Conservation (phyloP, 371 early-diverging fungal genomes). For the Mucor sp. region DNA sequence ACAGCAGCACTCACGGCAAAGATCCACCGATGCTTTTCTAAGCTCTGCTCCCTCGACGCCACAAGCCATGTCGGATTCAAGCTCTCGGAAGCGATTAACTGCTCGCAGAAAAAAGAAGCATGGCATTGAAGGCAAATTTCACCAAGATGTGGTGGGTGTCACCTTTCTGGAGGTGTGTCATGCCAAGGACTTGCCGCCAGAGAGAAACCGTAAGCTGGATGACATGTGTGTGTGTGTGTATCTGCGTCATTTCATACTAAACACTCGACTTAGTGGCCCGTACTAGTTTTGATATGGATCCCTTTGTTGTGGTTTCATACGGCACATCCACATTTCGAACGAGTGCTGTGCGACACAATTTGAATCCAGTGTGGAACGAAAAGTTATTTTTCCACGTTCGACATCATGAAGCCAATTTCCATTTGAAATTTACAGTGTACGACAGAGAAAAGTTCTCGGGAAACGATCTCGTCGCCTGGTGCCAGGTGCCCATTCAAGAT, state of each 20-base stretch:
- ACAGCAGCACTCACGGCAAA: background rate
- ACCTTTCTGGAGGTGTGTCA: constrained; percentile 56
- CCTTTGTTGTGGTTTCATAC: constrained; percentile 70
- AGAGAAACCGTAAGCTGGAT: constrained; percentile 30
- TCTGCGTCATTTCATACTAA: background rate
- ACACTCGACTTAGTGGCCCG: constrained; percentile 26
- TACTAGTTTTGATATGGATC: constrained; percentile 71
- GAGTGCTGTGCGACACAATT: constrained; percentile 52
- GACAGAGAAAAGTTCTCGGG: constrained; percentile 69
- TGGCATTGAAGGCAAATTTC: constrained; percentile 18
- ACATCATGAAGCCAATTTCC: constrained; percentile 48
- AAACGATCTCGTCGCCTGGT: constrained; percentile 62
- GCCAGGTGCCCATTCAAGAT: constrained; percentile 36
- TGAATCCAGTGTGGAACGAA: constrained; percentile 65
- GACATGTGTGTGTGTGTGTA: background rate
- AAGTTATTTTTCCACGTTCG: constrained; percentile 58
- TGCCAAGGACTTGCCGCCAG: constrained; percentile 55
- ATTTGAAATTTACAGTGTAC: constrained; percentile 61
- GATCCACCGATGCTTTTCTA: background rate
- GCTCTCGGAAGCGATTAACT: background rate
- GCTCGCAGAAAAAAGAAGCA: constrained; percentile 5
- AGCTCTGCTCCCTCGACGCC: background rate
- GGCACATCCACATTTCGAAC: constrained; percentile 67
- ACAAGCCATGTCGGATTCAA: background rate
- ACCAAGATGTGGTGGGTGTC: constrained; percentile 42